Evolutionary conservation across 306 rosid species (phyloP).

Genomic region (Vicia faba): DNA sequence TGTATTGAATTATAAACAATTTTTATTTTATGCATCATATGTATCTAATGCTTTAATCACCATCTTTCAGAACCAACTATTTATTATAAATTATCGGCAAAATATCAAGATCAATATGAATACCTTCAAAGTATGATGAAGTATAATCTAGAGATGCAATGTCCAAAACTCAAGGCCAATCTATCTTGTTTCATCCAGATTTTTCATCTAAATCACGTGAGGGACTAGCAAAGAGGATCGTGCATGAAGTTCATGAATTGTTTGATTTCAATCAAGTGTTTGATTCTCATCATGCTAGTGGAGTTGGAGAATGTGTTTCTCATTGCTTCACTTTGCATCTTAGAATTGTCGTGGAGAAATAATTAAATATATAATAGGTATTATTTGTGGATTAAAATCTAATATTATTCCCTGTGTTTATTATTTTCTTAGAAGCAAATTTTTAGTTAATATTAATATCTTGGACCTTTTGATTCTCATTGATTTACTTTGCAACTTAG

Average conservation of each 20-base stretch:
- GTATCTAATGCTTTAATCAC: not conserved
- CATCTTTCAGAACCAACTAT: not conserved
- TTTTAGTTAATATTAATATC: too few relatives aligned
- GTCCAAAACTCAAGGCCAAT: not conserved
- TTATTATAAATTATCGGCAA: not conserved
- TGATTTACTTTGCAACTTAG: too few relatives aligned
- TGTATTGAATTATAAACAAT: too few relatives aligned
- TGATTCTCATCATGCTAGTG: not conserved
- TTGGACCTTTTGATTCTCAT: too few relatives aligned
- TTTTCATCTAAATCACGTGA: not conserved
- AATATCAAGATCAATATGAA: not conserved
- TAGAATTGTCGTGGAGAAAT: not conserved
- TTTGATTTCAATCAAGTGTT: not conserved
- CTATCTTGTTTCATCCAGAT: not conserved
- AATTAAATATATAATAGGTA: not conserved
- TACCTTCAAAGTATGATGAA: not conserved
- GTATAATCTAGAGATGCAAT: not conserved
- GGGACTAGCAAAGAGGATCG: not conserved
- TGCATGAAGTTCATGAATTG: not conserved
- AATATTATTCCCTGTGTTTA: not conserved
- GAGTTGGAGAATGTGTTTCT: not conserved
- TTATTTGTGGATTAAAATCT: not conserved
- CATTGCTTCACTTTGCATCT: not conserved
- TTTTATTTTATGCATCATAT: too few relatives aligned
- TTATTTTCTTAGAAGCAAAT: too few relatives aligned